A percentile compares a stretch with the other conserved stretches of the same genome.
Conservation (phyloP, 1,284 basidiomycete species). For the Puccinia triticina region DNA sequence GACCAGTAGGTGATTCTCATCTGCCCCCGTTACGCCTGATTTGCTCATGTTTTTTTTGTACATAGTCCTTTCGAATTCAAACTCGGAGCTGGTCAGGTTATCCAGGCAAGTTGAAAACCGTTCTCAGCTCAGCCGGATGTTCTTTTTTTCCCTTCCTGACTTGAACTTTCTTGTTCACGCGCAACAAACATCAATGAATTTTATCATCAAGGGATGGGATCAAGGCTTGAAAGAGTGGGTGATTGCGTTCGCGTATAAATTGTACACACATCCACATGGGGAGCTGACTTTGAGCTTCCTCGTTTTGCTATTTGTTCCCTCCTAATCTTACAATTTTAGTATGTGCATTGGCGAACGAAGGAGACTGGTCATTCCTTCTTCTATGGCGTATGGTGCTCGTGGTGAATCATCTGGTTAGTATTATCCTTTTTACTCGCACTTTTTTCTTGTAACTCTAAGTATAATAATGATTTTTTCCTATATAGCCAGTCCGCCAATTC, state of each 20-base stretch:
- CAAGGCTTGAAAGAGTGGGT: constrained; percentile 25
- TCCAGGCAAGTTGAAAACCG: not conserved
- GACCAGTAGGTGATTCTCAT: constrained; percentile 14
- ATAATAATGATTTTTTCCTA: no score
- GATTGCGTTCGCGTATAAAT: not conserved
- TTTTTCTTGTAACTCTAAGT: not conserved
- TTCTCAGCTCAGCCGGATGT: no score
- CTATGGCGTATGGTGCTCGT: constrained; percentile 30
- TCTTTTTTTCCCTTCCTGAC: not conserved
- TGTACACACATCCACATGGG: not conserved
- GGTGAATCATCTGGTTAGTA: constrained; percentile 11
- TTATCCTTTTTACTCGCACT: not conserved
- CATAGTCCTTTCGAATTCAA: constrained; percentile 41
- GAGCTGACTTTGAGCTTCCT: not conserved
- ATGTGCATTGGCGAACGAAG: constrained; percentile 46
- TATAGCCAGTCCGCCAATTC: constrained; percentile 36
- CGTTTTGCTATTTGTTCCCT: not conserved
- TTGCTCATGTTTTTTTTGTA: not conserved
- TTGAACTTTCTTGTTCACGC: not conserved
- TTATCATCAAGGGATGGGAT: constrained; percentile 12
- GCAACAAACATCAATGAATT: not conserved
- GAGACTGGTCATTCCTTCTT: constrained; percentile 27
- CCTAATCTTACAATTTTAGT: not conserved
- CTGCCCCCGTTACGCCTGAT: not conserved
- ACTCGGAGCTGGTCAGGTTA: constrained; percentile 21